Base-by-base conservation (phyloP, 75 land plant species). In the Cunninghamia lanceolata region DNA sequence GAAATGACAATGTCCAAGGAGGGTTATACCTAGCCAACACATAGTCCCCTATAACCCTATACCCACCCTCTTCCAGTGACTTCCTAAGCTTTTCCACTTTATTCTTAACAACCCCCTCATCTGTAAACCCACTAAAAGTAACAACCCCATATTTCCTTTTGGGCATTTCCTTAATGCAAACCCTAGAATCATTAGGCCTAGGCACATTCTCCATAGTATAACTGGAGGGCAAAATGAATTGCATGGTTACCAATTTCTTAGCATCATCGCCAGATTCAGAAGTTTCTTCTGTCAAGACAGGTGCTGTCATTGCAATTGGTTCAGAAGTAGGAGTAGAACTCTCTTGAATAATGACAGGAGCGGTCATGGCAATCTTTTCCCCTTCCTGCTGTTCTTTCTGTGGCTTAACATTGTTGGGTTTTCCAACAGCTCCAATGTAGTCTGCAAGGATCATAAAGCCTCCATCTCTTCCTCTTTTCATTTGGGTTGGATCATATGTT, bases 281-380 rank as follows among this genome's bases (percentile, higher is more conserved):
- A 3, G 70, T 84, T 9, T 89, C 93, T 68, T 74, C 87, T 19
- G 98, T 96, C 80, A 95, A 86, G 34, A 96, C 98, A 2, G 98
- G 98, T 15, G 94, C 95, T 6, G 98, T 96, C 98, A 96, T 96
- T 84, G 96, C 91, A 66, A 96, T 95, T 66, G 89, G 83, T 66
- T 88, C 63, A 71, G 59, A 35, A 19, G 73, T 32, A 28, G 84
- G 85, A 70, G 45, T 32, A 45, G 82, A 86, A 28, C 82, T 80
- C 42, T 80, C 82, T 10, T 80, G 82, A 30, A 92, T 92, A 21
- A 94, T 84, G 85, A 93, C 94, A 10, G 99, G 99, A 1, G 97
- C 95, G 1, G 99, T 96, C 99, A 96, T 96, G 63, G 99, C 99
- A 75, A 98, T 95, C 88, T 92, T 93, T 87, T 96, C 98, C 19